Conservation (phyloP, 1,139 yeast genomes). For the Pneumocystis jirovecii region DNA sequence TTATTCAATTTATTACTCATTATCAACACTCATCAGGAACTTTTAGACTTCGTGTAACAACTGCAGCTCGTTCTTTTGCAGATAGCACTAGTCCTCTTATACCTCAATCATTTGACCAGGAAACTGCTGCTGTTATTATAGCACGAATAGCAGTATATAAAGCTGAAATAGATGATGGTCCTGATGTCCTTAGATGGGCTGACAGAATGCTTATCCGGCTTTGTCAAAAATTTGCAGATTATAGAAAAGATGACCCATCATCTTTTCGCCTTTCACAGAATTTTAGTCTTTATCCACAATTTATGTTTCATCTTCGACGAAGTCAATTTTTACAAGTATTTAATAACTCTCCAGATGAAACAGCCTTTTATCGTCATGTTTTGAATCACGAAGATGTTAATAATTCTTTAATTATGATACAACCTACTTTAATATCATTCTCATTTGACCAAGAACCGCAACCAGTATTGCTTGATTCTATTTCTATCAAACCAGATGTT, state of each 20-base stretch:
- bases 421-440: constrained; percentile 84
- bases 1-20: constrained; percentile 58
- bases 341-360: constrained; percentile 96
- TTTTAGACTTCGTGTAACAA: constrained; percentile 80
- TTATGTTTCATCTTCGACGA: constrained; percentile 88
- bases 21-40: constrained; percentile 51
- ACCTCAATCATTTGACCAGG: constrained; percentile 79
- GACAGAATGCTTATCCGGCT: constrained; percentile 73
- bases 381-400: constrained; percentile 81
- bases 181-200: constrained; percentile 69
- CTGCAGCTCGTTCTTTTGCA: constrained; percentile 53
- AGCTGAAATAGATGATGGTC: constrained; percentile 60
- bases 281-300: constrained; percentile 85
- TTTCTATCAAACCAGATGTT: constrained; percentile 78
- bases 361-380: constrained; percentile 91
- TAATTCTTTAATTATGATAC: constrained; percentile 92
- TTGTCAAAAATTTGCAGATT: constrained; percentile 80
- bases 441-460: constrained; percentile 65
- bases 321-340: constrained; percentile 93
- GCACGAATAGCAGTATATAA: constrained; percentile 85
- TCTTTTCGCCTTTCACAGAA: constrained; percentile 67
- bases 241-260: constrained; percentile 55
- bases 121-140: constrained; percentile 94
- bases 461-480: constrained; percentile 88
- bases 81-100: constrained; percentile 36